Base-by-base conservation (phyloP, 2,329 filamentous ascomycete genomes). In the Arthroderma sp. region DNA sequence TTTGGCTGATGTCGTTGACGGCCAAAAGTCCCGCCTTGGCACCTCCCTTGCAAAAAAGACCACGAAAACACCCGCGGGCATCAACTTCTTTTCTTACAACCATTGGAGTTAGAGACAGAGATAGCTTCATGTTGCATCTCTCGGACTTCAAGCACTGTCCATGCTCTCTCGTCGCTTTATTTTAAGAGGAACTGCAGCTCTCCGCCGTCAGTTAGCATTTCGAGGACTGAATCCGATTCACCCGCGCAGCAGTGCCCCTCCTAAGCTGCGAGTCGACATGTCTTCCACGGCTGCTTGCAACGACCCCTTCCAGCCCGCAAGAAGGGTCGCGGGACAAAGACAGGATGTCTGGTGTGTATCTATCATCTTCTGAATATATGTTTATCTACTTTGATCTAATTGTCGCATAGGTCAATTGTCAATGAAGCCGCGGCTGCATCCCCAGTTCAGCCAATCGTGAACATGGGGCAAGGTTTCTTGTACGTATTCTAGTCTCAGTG, bases 391-490 rank as follows among this genome's bases (percentile, higher is more conserved):
- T n/a, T n/a, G n/a, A n/a, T n/a, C n/a, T n/a, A n/a, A n/a, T n/a
- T n/a, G n/a, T n/a, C n/a, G n/a, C 25, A 13, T 59, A 82, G 80
- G 80, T 80, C 81, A 17, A 85, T 85, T 62, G 79, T 85, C 68
- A 85, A 85, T 63, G 83, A 85, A 69, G 83, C 82, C 2, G 82
- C 82, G 3, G 79, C 81, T 11, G 79, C 79, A 49, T 83, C 81
- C 19, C 80, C 81, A 1, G 76, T 84, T 43, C 79, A 84, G 69
- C 82, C 82, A 54, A 83, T 85, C 60, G 80, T 84, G 60, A 85
- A 85, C 70, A 84, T 85, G 81, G 83, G 83, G 55, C 83, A 85
- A 71, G 82, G 82, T 2, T 78, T 78, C 65, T 78, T 77, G 76
- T 77, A 63, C 71, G 75, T 71, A 61, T 58, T 47, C 41, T 47